Base-by-base conservation (phyloP, 495 filamentous ascomycete species). In the Penicillium arizonense region DNA sequence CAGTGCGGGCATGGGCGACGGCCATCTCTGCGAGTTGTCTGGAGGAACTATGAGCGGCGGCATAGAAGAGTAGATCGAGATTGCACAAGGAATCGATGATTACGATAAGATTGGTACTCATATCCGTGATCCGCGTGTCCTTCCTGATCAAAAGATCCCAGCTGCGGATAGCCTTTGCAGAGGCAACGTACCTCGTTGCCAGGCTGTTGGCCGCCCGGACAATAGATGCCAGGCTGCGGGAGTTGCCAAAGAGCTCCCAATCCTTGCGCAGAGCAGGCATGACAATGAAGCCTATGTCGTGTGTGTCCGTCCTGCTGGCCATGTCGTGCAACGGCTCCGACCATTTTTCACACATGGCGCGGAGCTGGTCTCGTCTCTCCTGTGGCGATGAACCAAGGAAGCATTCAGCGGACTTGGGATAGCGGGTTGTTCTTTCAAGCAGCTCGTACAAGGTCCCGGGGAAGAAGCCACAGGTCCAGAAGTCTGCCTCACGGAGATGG, bases 231-330 rank as follows among this genome's bases (percentile, higher is more conserved):
- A 18, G 18, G 44, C 63, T 64, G 4, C 59, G 30, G 7, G 46
- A 33, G 45, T 76, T 61, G 14, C 62, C 56, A 0, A 61, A 71
- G 1, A 79, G 56, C 40, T 74, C 70, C 64, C 65, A 69, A 18
- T 50, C 52, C 23, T 51, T 40, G 20, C 43, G 53, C 18, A 64
- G 42, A 14, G 61, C 59, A 8, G 63, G 63, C 36, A 67, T 57
- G 24, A 77, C 65, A 37, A 77, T 77, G 56, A 79, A 77, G 0
- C 71, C 68, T 43, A 79, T 56, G 50, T 77, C 76, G 47, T 79
- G 75, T 0, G 72, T 77, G 28, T 74, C 70, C n/a, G 59, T 74
- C 13, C 66, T 60, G 16, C 41, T 21, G 4, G 48, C 34, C 60
- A 63, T 67, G n/a, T 38, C 23, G 14, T 63, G 52, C 13, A 67